These are phyloP conservation scores for Neurospora sp. DNA, from an alignment of 495 filamentous ascomycete genomes.

Conservation along the genomic window DNA sequence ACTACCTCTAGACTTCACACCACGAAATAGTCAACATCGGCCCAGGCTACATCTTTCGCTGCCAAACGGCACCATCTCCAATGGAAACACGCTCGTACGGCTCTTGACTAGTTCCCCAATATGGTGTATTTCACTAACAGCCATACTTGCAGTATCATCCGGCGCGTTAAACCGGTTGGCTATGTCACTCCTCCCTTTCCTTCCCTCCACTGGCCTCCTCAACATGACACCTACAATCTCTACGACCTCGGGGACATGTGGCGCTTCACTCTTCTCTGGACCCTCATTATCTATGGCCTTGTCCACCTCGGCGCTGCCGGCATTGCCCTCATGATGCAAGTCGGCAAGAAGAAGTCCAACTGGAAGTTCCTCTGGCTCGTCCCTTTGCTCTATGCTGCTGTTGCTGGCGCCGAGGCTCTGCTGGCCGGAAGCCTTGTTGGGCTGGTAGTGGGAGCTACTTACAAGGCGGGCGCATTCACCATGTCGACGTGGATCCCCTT, in stretches of 20 bases:
- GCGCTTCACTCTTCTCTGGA: conserved; percentile 90
- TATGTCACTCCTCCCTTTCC: conserved; percentile 74
- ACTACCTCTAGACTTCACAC: neutral
- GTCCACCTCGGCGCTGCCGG: conserved; percentile 60
- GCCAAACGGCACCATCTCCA: neutral
- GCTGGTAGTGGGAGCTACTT: conserved; percentile 74
- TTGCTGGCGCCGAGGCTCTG: conserved; percentile 73
- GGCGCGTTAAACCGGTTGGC: conserved; percentile 43
- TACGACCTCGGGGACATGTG: conserved; percentile 75
- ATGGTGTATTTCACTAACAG: neutral
- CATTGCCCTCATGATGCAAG: conserved; percentile 65
- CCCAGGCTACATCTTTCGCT: neutral
- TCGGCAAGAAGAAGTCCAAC: conserved; percentile 41
- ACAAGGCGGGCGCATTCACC: conserved; percentile 74
- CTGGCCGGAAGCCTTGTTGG: conserved; percentile 86
- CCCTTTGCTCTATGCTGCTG: conserved; percentile 60
- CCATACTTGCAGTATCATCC: conserved; percentile 6
- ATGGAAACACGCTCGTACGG: conserved; percentile 15
- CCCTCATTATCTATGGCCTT: conserved; percentile 55
- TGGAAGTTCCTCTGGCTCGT: conserved; percentile 71
- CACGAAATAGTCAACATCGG: neutral
- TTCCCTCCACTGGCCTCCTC: conserved; percentile 70
- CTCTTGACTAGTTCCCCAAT: neutral
- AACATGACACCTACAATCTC: conserved; percentile 50
- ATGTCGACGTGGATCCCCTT: conserved; percentile 99